A percentile compares a stretch with the other conserved stretches of the same genome.
Conservation (phyloP, 495 filamentous ascomycete genomes). For the Lasiosphaeria miniovina region DNA sequence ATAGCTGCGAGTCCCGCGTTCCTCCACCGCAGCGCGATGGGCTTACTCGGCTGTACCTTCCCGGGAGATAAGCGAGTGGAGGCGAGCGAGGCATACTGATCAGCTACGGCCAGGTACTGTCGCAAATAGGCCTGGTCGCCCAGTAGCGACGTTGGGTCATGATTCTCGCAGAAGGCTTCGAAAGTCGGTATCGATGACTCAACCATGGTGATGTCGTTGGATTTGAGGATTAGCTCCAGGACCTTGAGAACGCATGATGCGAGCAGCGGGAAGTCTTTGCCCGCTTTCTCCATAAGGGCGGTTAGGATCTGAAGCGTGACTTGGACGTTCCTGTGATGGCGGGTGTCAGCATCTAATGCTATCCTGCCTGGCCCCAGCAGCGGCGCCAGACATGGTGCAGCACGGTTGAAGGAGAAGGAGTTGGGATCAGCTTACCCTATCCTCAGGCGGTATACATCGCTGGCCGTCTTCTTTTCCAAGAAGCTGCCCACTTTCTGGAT, state of each 20-base stretch:
- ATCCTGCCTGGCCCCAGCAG: too few relatives aligned
- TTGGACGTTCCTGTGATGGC: constrained; percentile 72
- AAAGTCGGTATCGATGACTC: constrained; percentile 84
- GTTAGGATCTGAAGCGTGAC: constrained; percentile 86
- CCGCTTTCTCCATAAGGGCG: constrained; percentile 86
- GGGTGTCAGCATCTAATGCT: neutral
- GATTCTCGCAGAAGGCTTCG: constrained; percentile 74
- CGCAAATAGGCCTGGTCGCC: constrained; percentile 77
- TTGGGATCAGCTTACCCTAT: constrained; percentile 65
- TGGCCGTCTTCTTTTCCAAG: constrained; percentile 82
- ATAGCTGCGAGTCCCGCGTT: constrained; percentile 77
- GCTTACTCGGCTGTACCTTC: constrained; percentile 58
- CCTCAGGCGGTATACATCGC: constrained; percentile 77
- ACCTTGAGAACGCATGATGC: constrained; percentile 76
- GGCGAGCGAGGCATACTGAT: constrained; percentile 74
- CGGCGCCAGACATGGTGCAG: neutral
- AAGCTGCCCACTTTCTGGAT: constrained; percentile 90
- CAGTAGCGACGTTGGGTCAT: constrained; percentile 72
- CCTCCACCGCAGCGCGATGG: constrained; percentile 78
- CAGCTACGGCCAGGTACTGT: constrained; percentile 79
- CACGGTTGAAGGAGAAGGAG: neutral
- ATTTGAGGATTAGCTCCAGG: constrained; percentile 71
- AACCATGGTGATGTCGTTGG: constrained; percentile 80
- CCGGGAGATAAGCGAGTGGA: constrained; percentile 49
- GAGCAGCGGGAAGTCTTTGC: constrained; percentile 84